Evolutionary conservation across 768 basidiomycete species (phyloP), one percentile per base, ranked within the genome.

Genomic region (Clavulina sp.): DNA sequence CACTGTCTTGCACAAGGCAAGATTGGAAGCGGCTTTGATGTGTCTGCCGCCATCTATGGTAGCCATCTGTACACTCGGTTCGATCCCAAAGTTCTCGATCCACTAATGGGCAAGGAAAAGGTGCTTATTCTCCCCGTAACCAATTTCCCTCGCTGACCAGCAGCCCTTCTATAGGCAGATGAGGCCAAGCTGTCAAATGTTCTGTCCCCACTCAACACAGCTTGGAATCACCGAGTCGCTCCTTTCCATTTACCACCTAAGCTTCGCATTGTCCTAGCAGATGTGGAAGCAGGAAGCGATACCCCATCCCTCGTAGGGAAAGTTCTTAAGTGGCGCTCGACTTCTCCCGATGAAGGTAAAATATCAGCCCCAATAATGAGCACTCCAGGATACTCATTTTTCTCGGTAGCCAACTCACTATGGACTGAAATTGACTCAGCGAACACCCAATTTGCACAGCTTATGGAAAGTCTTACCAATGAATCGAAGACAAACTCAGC

Each of bases 1-100:
- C 95, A 99, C 64, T 96, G 91, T 61, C 70, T 91, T 33, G 95
- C 93, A 0, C 95, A 99, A 67, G 95, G 95, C 36, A 99, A 99
- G 66, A 81, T 99, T 16, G 95, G 95, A 29, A 89, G 85, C 60
- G 95, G 95, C 4, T 99, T 99, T 67, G 95, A 99, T 60, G 86
- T 99, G 44, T 79, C 87, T 4, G 77, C 88, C 0, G 93, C 93
- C 1, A 84, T 87, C 2, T 97, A 84, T 64, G 95, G 95, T 23
- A 91, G 88, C 60, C 93, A 97, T 59, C 61, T 89, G 4, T 99
- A 97, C 67, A 82, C 77, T 23, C 77, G 92, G 41, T 96, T 96
- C 63, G 75, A 76, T 60, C 83, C 87, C 3, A 66, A 64, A 13
- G 78, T 87, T 24, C 65, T 91, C 38, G 70, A 75, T 54, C 67